Conservation (phyloP, 352 stramenopile species). For the Globisporangium rhizosaccharum region DNA sequence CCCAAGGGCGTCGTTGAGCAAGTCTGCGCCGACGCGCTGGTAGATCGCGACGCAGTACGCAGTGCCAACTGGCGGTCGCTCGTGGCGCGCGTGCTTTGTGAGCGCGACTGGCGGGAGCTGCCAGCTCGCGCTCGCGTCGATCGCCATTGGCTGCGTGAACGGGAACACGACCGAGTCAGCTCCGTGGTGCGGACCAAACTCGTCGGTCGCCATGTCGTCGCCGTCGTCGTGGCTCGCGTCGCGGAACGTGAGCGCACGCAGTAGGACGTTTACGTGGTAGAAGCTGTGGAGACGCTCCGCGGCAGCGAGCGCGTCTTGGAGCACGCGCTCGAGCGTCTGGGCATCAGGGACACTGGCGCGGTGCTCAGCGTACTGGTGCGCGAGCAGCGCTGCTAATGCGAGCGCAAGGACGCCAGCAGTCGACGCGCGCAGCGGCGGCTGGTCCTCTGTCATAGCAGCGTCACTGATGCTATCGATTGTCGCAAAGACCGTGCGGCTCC, state of each 20-base stretch:
- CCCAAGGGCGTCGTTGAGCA: slow-evolving; percentile 51
- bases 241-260: slow-evolving; percentile 37
- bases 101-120: slow-evolving; percentile 18
- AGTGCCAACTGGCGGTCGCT: background rate
- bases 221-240: slow-evolving; percentile 18
- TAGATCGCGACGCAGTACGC: slow-evolving; percentile 25
- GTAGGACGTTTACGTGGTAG: slow-evolving; percentile 42
- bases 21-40: slow-evolving; percentile 46
- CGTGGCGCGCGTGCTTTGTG: slow-evolving; percentile 2
- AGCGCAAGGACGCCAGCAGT: slow-evolving; percentile 39
- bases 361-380: slow-evolving; percentile 27
- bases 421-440: slow-evolving; percentile 20
- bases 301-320: slow-evolving; percentile 36
- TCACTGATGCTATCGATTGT: slow-evolving; percentile 10
- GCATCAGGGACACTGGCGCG: slow-evolving; percentile 6
- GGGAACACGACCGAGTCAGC: slow-evolving; percentile 4
- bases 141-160: slow-evolving; percentile 22
- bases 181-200: too few relatives aligned
- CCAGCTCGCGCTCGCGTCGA: slow-evolving; percentile 27
- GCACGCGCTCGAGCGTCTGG: slow-evolving; percentile 20
- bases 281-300: slow-evolving; percentile 45
- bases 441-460: background rate
- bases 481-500: slow-evolving; percentile 30
- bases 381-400: slow-evolving; percentile 45
- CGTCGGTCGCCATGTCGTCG: slow-evolving; percentile 12